Evolutionary conservation across 2,329 filamentous ascomycete species (phyloP).

Genomic region (Clarireedia monteithiana): DNA sequence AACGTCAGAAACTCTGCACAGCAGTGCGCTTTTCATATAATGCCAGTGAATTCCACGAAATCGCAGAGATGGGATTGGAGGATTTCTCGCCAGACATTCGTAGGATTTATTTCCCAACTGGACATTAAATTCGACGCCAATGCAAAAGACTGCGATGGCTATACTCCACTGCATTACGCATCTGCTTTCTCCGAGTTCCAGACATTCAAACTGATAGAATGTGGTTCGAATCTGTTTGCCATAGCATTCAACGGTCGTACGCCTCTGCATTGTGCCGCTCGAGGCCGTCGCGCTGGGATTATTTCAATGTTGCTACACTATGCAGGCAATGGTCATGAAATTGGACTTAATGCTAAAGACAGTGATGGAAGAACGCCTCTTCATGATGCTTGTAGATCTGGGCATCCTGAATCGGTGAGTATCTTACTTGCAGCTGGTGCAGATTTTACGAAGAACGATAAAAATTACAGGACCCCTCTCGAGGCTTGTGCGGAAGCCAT

Average conservation of each 20-base stretch:
- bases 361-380: slow-evolving; percentile 8
- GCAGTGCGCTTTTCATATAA: slow-evolving; percentile 8
- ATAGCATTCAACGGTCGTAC: slow-evolving; percentile 7
- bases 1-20: neutral
- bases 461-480: neutral
- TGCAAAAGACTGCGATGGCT: slow-evolving; percentile 4
- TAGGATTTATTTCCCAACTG: neutral
- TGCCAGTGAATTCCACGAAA: neutral
- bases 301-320: slow-evolving; percentile 26
- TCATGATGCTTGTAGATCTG: slow-evolving; percentile 12
- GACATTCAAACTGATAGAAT: slow-evolving; percentile 4
- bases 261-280: slow-evolving; percentile 13
- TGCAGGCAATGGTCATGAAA: neutral
- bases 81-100: neutral
- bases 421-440: slow-evolving; percentile 11
- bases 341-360: slow-evolving; percentile 4
- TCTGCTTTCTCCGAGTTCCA: slow-evolving; percentile 4
- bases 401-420: slow-evolving; percentile 10
- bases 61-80: neutral
- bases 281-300: slow-evolving; percentile 8
- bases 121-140: neutral
- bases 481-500: slow-evolving; percentile 8
- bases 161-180: slow-evolving; percentile 14
- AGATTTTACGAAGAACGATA: slow-evolving; percentile 8
- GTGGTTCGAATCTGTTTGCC: slow-evolving; percentile 6